Evolutionary conservation across 495 filamentous ascomycete genomes (phyloP), one percentile per base, ranked within the genome.

Genomic region (Penicillium mononematosum): DNA sequence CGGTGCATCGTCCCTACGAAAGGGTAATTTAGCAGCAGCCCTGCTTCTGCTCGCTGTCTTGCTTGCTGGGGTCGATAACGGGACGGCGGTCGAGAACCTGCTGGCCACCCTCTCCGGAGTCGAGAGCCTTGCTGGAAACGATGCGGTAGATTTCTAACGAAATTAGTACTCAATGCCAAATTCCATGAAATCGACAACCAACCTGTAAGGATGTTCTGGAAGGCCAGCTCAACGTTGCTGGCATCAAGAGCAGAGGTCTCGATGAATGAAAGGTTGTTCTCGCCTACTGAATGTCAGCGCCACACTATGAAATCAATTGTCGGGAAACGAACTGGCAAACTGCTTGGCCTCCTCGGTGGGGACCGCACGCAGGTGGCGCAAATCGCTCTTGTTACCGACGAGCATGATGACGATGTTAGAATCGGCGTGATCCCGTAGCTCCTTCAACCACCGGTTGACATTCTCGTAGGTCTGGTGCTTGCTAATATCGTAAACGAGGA

Each of bases 371-470:
- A 99, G 80, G 78, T 99, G 95, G 76, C 92, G 87, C 84, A 96
- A 87, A 96, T 99, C 95, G 71, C 93, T 98, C 88, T 99, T 99
- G 83, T 99, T 99, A 63, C 95, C 95, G 50, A 98, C 95, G 66
- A 99, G 79, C 94, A 99, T 98, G 74, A 99, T 99, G 58, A 99
- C 95, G 59, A 99, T 99, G 79, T 99, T 99, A 61, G 90, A 90
- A 70, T 99, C 95, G 62, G 95, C 95, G 76, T 99, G 93, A 68
- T 96, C 92, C 58, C 94, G 87, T 69, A 99, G 84, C 78, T 99
- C 95, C 80, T 98, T 98, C 80, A 99, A 80, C 95, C 95, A 99
- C 71, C 95, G 83, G 60, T 92, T 96, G 63, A 99, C 95, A 74
- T 98, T 97, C 77, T 98, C 94, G 74, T 96, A 99, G 44, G 95